Evolutionary conservation across 768 basidiomycete species (phyloP).

Genomic region (Cyclocybe cylindracea): DNA sequence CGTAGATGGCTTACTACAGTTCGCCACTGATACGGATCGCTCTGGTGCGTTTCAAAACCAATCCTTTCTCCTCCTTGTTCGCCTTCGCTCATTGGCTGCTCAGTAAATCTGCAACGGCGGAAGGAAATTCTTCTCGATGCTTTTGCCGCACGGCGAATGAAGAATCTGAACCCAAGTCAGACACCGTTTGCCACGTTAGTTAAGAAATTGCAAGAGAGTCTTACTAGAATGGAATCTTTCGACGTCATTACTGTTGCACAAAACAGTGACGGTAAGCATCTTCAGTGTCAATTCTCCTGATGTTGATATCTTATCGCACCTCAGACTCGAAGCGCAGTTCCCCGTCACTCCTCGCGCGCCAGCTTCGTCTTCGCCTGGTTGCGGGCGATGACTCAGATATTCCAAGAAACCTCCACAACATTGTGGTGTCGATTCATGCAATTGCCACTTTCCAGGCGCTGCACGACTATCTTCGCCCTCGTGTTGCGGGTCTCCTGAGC

Average conservation of each 20-base stretch:
- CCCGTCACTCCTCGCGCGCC: constrained; percentile 88
- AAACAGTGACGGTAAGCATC: constrained; percentile 69
- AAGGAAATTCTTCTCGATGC: constrained; percentile 81
- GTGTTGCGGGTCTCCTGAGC: constrained; percentile 72
- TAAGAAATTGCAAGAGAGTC: constrained; percentile 93
- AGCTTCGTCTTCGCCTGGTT: constrained; percentile 86
- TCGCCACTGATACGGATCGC: constrained; percentile 70
- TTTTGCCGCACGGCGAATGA: constrained; percentile 60
- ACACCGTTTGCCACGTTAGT: constrained; percentile 78
- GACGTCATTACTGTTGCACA: constrained; percentile 91
- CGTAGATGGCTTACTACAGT: constrained; percentile 82
- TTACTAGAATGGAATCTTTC: constrained; percentile 94
- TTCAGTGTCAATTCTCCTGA: constrained; percentile 2
- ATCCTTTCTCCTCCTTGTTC: background rate
- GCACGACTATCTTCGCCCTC: constrained; percentile 92
- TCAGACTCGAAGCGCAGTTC: constrained; percentile 89
- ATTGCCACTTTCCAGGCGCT: constrained; percentile 98
- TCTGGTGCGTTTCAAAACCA: constrained; percentile 44
- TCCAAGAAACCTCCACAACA: constrained; percentile 83
- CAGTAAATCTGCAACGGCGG: constrained; percentile 66
- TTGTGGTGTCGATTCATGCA: constrained; percentile 96
- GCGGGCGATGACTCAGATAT: constrained; percentile 89
- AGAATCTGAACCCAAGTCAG: constrained; percentile 42
- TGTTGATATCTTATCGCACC: constrained; percentile 1
- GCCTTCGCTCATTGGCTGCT: background rate